These are phyloP conservation scores for Coemansia javaensis DNA, from an alignment of 192 early-diverging fungal species.

Conservation along the genomic window DNA sequence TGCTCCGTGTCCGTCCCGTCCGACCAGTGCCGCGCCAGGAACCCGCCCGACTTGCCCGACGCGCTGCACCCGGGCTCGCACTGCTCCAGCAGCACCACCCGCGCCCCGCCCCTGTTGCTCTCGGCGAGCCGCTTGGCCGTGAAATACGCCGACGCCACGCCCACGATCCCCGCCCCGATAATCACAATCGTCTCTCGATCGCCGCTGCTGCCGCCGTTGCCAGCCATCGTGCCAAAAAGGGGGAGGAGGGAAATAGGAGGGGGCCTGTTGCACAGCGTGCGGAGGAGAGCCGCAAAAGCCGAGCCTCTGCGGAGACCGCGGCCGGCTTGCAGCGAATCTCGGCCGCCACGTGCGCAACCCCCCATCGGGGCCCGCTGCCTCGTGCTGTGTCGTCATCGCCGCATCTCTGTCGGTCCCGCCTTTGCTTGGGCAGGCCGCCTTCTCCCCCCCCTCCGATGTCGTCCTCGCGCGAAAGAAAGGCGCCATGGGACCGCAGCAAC, in stretches of 20 bases:
- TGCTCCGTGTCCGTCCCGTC: conserved; percentile 48
- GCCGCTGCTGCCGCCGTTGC: too few relatives aligned
- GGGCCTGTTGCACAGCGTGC: too few relatives aligned
- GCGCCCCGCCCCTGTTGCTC: conserved; percentile 26
- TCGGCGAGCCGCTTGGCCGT: conserved; percentile 24
- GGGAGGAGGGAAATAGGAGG: too few relatives aligned
- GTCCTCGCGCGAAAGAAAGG: conserved; percentile 26
- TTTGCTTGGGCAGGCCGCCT: too few relatives aligned
- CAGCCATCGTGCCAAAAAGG: conserved; percentile 17
- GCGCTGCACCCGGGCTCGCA: conserved; percentile 47
- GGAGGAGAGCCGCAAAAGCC: too few relatives aligned
- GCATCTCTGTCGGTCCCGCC: neutral
- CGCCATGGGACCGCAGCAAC: conserved; percentile 54
- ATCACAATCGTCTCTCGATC: conserved; percentile 38
- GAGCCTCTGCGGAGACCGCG: too few relatives aligned
- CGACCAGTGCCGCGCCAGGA: conserved; percentile 49
- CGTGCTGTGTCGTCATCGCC: neutral
- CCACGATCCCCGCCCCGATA: conserved; percentile 42
- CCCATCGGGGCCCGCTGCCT: too few relatives aligned
- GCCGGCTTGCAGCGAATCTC: too few relatives aligned
- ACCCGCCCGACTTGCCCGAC: conserved; percentile 47
- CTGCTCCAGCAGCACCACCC: conserved; percentile 42
- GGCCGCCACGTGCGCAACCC: too few relatives aligned
- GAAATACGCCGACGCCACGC: conserved; percentile 44
- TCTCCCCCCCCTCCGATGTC: neutral